These are phyloP conservation scores for Smallanthus sonchifolius DNA, from an alignment of 129 eudicot genomes.

Conservation along the genomic window DNA sequence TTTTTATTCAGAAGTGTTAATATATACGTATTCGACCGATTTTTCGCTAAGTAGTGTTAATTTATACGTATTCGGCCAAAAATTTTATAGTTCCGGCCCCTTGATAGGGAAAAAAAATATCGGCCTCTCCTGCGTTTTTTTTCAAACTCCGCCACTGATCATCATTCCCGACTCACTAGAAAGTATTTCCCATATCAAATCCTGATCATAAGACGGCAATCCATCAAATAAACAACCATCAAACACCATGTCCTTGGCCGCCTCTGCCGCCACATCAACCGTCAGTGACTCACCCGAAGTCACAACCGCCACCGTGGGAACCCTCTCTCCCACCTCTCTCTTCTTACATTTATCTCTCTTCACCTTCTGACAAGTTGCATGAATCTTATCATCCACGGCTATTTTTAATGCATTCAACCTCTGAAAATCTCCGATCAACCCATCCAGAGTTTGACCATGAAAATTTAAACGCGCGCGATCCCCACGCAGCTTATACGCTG, in stretches of 20 bases:
- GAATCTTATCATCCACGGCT: conserved; percentile 80
- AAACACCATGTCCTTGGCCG: neutral
- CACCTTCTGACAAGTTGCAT: conserved; percentile 71
- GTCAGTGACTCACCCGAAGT: too few species aligned
- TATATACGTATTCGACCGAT: too few species aligned
- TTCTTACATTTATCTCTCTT: conserved; percentile 48
- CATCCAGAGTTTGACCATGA: conserved; percentile 47
- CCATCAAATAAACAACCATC: neutral
- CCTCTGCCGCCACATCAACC: neutral
- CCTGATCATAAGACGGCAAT: neutral
- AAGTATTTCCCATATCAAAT: neutral
- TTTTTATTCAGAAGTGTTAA: too few species aligned
- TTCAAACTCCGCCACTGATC: too few species aligned
- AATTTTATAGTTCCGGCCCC: too few species aligned
- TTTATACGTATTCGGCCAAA: too few species aligned
- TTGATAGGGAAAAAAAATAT: too few species aligned
- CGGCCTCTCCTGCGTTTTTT: too few species aligned
- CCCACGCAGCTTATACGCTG: conserved; percentile 89
- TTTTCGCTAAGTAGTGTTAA: too few species aligned
- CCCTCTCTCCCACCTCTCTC: conserved; percentile 21
- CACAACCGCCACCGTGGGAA: neutral
- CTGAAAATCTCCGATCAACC: conserved; percentile 51
- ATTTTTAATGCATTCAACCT: conserved; percentile 47
- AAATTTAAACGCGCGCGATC: conserved; percentile 78
- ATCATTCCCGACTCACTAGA: neutral